Conservation (phyloP, 495 filamentous ascomycete genomes). For the Penicillium antarcticum region DNA sequence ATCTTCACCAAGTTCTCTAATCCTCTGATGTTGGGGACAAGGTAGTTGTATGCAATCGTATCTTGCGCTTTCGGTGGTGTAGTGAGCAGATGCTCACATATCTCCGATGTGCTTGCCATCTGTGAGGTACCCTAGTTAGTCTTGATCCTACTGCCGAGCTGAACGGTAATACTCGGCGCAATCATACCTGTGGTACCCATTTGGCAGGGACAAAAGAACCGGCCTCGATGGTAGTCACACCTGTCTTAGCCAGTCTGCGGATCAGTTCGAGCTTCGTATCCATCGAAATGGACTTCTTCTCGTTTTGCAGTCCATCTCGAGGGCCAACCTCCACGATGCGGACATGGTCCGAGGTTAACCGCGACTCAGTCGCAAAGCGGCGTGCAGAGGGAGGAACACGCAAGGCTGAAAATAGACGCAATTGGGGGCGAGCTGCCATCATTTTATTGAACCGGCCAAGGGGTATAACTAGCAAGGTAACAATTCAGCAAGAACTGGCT, state of each 20-base stretch:
- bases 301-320: constrained; percentile 93
- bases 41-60: constrained; percentile 85
- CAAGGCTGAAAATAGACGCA: constrained; percentile 32
- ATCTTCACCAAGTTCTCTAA: constrained; percentile 55
- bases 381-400: constrained; percentile 26
- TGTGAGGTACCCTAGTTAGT: constrained; percentile 29
- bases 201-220: constrained; percentile 94
- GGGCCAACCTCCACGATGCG: constrained; percentile 90
- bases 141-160: neutral
- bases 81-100: constrained; percentile 69
- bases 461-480: neutral
- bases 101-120: constrained; percentile 90
- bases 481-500: neutral
- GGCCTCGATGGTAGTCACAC: constrained; percentile 84
- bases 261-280: constrained; percentile 86
- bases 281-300: constrained; percentile 76
- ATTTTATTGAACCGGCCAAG: constrained; percentile 1
- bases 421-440: constrained; percentile 20
- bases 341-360: constrained; percentile 51
- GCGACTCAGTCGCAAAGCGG: constrained; percentile 43
- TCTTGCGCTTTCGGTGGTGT: constrained; percentile 53
- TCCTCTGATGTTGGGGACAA: constrained; percentile 85
- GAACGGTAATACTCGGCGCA: constrained; percentile 1
- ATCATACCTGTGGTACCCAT: constrained; percentile 92
- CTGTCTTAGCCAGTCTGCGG: constrained; percentile 74